Percentiles rank a stretch among this genome's conserved stretches.
phyloP scores from a whole-genome alignment of 176 grass and related monocot species.

The Oryza meyeriana region DNA sequence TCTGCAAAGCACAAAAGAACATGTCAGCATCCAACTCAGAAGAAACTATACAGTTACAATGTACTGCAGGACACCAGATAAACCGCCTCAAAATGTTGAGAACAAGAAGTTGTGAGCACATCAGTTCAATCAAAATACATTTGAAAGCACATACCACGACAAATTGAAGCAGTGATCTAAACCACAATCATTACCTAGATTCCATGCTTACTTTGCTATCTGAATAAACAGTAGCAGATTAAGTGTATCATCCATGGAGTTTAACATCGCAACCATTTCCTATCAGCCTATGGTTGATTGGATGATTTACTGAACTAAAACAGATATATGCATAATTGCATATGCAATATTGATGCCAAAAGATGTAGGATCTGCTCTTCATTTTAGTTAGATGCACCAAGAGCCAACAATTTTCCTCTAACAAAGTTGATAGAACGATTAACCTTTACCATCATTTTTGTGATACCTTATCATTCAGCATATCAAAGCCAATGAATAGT shows the following conservation, averaged over 20 bases:
- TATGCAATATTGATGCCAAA: not conserved
- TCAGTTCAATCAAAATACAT: not conserved
- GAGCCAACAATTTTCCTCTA: not conserved
- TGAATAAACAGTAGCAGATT: not conserved
- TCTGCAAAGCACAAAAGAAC: constrained; percentile 32
- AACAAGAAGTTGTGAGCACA: not conserved
- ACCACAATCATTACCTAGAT: not conserved
- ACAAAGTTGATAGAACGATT: not conserved
- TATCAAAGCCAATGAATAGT: not conserved
- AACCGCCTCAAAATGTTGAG: not conserved
- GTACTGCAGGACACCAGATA: not conserved
- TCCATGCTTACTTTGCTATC: not conserved
- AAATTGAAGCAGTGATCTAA: not conserved
- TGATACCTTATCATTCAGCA: not conserved
- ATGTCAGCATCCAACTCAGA: not conserved
- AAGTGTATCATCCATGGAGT: not conserved
- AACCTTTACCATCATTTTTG: constrained; percentile 3
- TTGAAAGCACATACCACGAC: not conserved
- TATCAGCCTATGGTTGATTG: not conserved
- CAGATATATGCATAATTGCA: not conserved
- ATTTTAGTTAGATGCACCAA: not conserved
- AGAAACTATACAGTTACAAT: not conserved
- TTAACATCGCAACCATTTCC: not conserved
- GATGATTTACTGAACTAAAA: not conserved
- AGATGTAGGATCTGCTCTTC: not conserved